phyloP scores from a whole-genome alignment of 768 basidiomycete genomes.

The Tephrocybe sp. region DNA sequence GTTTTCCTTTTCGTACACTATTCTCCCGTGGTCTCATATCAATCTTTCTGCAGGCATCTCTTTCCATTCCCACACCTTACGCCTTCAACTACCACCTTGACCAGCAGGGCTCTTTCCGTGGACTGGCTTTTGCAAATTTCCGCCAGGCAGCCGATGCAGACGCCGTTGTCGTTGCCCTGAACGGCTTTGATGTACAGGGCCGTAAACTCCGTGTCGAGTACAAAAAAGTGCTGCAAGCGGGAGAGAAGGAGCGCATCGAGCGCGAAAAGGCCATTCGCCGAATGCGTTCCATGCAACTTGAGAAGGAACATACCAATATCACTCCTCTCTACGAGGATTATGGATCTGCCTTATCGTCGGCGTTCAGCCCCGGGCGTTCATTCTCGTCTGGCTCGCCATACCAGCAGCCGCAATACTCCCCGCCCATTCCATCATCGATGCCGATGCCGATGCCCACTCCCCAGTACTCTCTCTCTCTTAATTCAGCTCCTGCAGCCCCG shows the following conservation, averaged over 20 bases:
- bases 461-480: slow-evolving; percentile 42
- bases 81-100: slow-evolving; percentile 99
- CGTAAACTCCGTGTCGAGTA: slow-evolving; percentile 98
- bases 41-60: slow-evolving; percentile 63
- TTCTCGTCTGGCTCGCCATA: slow-evolving; percentile 65
- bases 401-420: slow-evolving; percentile 67
- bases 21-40: background rate
- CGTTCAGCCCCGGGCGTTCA: slow-evolving; percentile 72
- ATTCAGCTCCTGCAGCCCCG: slow-evolving; percentile 51
- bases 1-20: slow-evolving; percentile 31
- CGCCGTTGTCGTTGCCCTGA: slow-evolving; percentile 92
- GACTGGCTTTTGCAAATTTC: slow-evolving; percentile 98
- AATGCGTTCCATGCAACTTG: slow-evolving; percentile 96
- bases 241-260: slow-evolving; percentile 98
- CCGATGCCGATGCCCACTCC: slow-evolving; percentile 45
- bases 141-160: slow-evolving; percentile 89
- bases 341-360: slow-evolving; percentile 56
- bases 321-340: slow-evolving; percentile 73
- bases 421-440: slow-evolving; percentile 52
- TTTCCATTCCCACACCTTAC: slow-evolving; percentile 94
- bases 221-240: slow-evolving; percentile 98
- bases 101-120: slow-evolving; percentile 94
- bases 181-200: slow-evolving; percentile 94
- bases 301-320: slow-evolving; percentile 68
- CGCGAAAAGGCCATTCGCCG: slow-evolving; percentile 96